Evolutionary conservation across 1,139 yeast genomes (phyloP).

Genomic region (Zygoascus hellenicus): DNA sequence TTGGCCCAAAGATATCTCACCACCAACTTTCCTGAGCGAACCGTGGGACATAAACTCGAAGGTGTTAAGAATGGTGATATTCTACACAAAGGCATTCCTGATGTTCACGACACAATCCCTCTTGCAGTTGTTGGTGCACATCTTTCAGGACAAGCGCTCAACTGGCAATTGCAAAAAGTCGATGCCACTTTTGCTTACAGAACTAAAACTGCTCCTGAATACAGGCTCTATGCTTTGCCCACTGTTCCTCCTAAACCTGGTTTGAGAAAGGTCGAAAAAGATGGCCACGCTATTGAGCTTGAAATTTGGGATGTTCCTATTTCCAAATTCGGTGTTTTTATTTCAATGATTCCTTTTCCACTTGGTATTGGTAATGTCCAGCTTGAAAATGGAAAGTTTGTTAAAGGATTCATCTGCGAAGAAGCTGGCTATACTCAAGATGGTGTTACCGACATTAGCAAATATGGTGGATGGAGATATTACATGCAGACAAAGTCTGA

Average conservation of each 20-base stretch:
- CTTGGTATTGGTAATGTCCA: constrained; percentile 92
- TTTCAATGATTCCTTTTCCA: constrained; percentile 87
- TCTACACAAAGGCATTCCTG: constrained; percentile 37
- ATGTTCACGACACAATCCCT: constrained; percentile 40
- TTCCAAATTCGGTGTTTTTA: constrained; percentile 72
- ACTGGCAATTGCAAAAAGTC: constrained; percentile 89
- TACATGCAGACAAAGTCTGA: constrained; percentile 42
- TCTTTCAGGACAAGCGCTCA: constrained; percentile 76
- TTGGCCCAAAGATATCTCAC: constrained; percentile 67
- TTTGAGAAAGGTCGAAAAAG: constrained; percentile 55
- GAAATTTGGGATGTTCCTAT: constrained; percentile 81
- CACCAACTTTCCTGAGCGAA: constrained; percentile 43
- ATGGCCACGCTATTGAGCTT: constrained; percentile 59
- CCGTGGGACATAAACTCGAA: constrained; percentile 41
- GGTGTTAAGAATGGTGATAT: constrained; percentile 34
- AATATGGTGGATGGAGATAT: constrained; percentile 81
- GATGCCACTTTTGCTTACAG: constrained; percentile 65
- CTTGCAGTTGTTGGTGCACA: constrained; percentile 98
- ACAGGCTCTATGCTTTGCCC: constrained; percentile 78
- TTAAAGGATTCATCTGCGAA: constrained; percentile 91
- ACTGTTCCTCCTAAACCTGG: constrained; percentile 87
- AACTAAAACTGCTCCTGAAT: constrained; percentile 67
- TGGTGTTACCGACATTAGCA: constrained; percentile 74
- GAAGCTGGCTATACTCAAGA: constrained; percentile 65
- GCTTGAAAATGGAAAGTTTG: constrained; percentile 70